Evolutionary conservation across 306 rosid genomes (phyloP).

Genomic region (Erythrophleum fordii): DNA sequence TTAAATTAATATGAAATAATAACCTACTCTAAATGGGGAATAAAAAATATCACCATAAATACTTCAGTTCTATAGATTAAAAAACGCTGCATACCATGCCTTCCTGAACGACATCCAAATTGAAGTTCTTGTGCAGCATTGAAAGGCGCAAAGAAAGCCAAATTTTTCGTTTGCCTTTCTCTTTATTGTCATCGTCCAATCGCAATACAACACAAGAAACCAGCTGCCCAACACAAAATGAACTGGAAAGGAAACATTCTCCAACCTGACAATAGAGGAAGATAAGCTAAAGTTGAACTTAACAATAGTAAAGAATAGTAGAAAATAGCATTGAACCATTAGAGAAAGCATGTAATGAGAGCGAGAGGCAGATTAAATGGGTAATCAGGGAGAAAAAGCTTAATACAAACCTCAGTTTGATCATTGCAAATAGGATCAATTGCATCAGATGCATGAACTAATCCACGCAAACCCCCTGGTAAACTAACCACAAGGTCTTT

Average conservation of each 20-base stretch:
- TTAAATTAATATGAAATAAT: conserved; percentile 9
- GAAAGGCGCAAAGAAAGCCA: conserved; percentile 97
- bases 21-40: conserved; percentile 4
- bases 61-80: conserved; percentile 3
- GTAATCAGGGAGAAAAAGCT: neutral
- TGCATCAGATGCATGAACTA: conserved; percentile 82
- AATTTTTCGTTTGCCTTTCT: conserved; percentile 76
- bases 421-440: conserved; percentile 63
- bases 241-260: conserved; percentile 64
- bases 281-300: conserved; percentile 21
- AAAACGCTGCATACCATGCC: conserved; percentile 75
- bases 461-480: conserved; percentile 93
- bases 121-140: conserved; percentile 71
- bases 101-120: conserved; percentile 79
- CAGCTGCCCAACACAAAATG: conserved; percentile 75
- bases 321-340: neutral
- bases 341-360: neutral
- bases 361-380: neutral
- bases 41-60: neutral
- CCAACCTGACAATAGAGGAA: conserved; percentile 51
- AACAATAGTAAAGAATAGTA: neutral
- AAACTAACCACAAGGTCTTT: conserved; percentile 85
- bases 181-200: conserved; percentile 81
- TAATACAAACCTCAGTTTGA: conserved; percentile 54
- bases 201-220: conserved; percentile 82